Conservation (phyloP, 2,329 filamentous ascomycete genomes). For the Neospermospora avenae region DNA sequence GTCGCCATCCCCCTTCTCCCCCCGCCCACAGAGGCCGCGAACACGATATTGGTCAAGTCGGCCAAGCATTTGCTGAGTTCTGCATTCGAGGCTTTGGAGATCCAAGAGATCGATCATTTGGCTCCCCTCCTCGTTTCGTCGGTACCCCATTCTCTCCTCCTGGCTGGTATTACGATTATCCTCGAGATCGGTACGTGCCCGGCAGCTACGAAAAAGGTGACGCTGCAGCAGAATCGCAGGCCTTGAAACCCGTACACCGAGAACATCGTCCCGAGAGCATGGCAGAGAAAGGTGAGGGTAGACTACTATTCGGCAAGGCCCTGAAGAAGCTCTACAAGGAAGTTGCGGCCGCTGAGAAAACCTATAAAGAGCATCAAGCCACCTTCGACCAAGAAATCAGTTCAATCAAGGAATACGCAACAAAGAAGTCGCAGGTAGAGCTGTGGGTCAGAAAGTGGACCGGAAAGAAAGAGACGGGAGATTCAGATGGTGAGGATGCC, state of each 20-base stretch:
- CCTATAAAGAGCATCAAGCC: not conserved
- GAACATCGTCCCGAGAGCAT: not conserved
- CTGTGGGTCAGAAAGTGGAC: not conserved
- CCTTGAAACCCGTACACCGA: not conserved
- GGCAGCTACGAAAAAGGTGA: not conserved
- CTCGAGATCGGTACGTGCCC: not conserved
- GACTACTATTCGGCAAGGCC: not conserved
- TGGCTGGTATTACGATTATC: not conserved
- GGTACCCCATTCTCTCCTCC: too few species aligned
- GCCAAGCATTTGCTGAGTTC: not conserved
- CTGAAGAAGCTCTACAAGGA: not conserved
- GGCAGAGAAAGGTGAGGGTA: not conserved
- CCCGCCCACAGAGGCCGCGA: not conserved
- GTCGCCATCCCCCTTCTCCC: not conserved
- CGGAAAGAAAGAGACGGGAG: not conserved
- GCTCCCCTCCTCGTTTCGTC: not conserved
- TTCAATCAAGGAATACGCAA: not conserved
- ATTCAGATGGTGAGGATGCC: not conserved
- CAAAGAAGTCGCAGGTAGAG: not conserved
- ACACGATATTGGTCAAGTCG: not conserved
- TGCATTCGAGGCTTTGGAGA: not conserved
- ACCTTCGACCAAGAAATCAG: not conserved
- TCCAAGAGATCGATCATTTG: not conserved
- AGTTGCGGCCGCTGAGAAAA: not conserved
- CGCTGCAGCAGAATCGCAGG: not conserved